phyloP scores from a whole-genome alignment of 139 green algal genomes.

The Asterochloris sp. region DNA sequence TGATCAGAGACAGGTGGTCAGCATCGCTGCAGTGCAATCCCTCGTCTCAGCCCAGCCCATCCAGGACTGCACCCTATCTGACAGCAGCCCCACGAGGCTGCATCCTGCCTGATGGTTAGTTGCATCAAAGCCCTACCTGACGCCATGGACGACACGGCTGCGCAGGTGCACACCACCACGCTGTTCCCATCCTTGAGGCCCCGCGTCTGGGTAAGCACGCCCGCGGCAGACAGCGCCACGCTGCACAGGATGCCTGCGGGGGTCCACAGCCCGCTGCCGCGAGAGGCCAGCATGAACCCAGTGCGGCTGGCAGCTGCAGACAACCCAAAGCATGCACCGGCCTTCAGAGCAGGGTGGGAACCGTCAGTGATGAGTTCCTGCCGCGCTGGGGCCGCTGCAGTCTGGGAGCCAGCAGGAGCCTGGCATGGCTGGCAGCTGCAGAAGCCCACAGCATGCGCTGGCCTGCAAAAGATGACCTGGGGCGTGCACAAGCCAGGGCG shows the following conservation, averaged over 20 bases:
- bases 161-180: conserved; percentile 74
- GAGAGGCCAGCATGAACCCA: conserved; percentile 64
- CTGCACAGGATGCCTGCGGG: conserved; percentile 57
- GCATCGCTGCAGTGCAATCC: not conserved
- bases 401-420: not conserved
- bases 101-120: not conserved
- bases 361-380: not conserved
- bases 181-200: conserved; percentile 81
- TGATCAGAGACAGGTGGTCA: not conserved
- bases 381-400: not conserved
- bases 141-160: conserved; percentile 75
- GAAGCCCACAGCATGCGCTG: not conserved
- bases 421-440: not conserved
- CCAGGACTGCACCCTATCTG: not conserved
- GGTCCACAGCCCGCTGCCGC: conserved; percentile 38
- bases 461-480: not conserved
- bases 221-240: conserved; percentile 55
- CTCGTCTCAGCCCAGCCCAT: not conserved
- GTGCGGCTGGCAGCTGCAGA: conserved; percentile 63
- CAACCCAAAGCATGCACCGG: conserved; percentile 82
- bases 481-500: too few relatives aligned
- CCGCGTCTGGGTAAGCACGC: conserved; percentile 78
- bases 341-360: conserved; percentile 37
- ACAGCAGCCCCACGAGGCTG: not conserved
- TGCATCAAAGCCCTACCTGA: conserved; percentile 24